These are phyloP conservation scores for Eucalyptus tenuipes DNA, from an alignment of 345 rosid species.

Conservation along the genomic window DNA sequence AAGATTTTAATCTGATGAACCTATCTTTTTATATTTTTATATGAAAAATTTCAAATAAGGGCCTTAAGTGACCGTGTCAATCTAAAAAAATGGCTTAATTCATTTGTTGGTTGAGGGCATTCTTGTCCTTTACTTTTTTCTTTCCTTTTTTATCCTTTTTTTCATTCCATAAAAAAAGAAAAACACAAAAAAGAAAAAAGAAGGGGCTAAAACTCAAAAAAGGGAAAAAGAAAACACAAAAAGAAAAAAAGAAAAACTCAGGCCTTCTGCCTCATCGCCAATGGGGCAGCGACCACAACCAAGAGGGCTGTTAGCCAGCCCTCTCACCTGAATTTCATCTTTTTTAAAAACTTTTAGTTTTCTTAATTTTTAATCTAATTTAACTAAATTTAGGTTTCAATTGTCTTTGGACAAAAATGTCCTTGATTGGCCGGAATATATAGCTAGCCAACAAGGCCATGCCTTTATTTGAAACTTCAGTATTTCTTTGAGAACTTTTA, in stretches of 20 bases:
- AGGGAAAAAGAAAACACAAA: background rate
- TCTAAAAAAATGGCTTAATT: background rate
- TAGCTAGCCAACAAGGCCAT: accelerated
- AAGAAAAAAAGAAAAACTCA: background rate
- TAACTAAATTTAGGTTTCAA: background rate
- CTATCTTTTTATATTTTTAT: background rate
- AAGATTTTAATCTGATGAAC: accelerated
- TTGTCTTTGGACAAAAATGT: background rate
- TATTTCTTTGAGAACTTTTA: no score
- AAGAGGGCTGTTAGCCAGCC: no score
- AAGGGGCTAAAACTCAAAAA: background rate
- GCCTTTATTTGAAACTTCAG: background rate
- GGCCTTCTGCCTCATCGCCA: background rate
- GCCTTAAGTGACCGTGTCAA: no score
- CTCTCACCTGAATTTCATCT: background rate
- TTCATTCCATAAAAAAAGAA: background rate
- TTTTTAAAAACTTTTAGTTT: no score
- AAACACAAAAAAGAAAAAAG: background rate
- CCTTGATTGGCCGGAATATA: accelerated
- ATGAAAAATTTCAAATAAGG: no score
- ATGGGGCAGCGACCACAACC: accelerated
- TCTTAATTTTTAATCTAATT: background rate
- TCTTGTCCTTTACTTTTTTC: accelerated
- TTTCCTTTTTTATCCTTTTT: no score
- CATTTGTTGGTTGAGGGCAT: background rate